phyloP scores from a whole-genome alignment of 495 filamentous ascomycete genomes.

The Penicillium longicatenatum region DNA sequence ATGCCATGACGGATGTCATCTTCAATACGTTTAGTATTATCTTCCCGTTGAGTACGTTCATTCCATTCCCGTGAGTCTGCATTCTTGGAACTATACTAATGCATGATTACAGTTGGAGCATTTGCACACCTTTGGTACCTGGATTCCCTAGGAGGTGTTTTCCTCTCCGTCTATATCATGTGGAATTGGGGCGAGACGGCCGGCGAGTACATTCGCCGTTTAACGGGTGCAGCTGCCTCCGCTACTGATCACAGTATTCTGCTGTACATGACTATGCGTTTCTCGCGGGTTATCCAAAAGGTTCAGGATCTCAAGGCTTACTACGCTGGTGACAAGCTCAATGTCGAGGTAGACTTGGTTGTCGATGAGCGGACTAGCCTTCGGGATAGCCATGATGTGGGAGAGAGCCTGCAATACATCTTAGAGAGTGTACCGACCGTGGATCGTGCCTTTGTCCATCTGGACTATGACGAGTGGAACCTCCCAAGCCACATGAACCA shows the following conservation, averaged over 20 bases:
- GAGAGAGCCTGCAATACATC: constrained; percentile 88
- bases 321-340: constrained; percentile 86
- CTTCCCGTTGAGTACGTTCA: constrained; percentile 35
- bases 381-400: constrained; percentile 85
- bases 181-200: constrained; percentile 81
- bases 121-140: constrained; percentile 82
- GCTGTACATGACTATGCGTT: constrained; percentile 91
- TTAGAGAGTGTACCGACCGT: constrained; percentile 82
- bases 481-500: constrained; percentile 85
- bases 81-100: constrained; percentile 3
- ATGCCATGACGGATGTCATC: constrained; percentile 72
- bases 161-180: constrained; percentile 82
- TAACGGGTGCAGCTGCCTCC: constrained; percentile 79
- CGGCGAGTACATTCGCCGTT: constrained; percentile 75
- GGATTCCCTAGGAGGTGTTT: constrained; percentile 79
- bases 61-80: neutral
- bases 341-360: constrained; percentile 82
- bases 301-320: constrained; percentile 90
- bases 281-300: constrained; percentile 83
- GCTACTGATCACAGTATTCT: constrained; percentile 82
- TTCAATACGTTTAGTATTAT: constrained; percentile 93
- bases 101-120: constrained; percentile 61
- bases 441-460: constrained; percentile 72
- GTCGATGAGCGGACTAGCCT: constrained; percentile 77
- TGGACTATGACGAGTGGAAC: constrained; percentile 81